A percentile compares a stretch with the other conserved stretches of the same genome.
phyloP scores from a whole-genome alignment of 352 stramenopile genomes.

The Pythium aristosporum region DNA sequence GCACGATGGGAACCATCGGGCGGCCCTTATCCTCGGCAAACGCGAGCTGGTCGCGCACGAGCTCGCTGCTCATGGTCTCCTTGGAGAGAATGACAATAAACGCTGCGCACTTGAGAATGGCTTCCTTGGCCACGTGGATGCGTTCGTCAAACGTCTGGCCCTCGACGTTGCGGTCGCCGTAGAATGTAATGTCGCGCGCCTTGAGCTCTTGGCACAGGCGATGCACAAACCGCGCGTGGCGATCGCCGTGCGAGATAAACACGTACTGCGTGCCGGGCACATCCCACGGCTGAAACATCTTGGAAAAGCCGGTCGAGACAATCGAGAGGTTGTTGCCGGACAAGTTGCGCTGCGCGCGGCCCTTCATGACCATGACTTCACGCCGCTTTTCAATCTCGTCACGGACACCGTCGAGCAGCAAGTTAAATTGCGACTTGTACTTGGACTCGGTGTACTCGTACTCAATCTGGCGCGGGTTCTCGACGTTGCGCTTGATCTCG shows the following conservation, averaged over 20 bases:
- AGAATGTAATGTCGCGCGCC: conserved; percentile 52
- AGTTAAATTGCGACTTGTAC: conserved; percentile 71
- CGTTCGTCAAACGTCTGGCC: conserved; percentile 66
- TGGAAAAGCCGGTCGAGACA: conserved; percentile 40
- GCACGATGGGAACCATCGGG: conserved; percentile 76
- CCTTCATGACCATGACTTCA: conserved; percentile 40
- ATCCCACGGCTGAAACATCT: conserved; percentile 65
- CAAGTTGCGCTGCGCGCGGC: conserved; percentile 35
- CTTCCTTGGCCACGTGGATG: conserved; percentile 76
- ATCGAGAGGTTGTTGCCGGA: conserved; percentile 31
- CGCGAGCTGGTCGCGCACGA: conserved; percentile 81
- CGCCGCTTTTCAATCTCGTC: conserved; percentile 84
- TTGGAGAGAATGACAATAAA: conserved; percentile 80
- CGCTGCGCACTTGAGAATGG: conserved; percentile 73
- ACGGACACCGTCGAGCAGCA: conserved; percentile 75
- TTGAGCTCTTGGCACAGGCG: conserved; percentile 63
- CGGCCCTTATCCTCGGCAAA: conserved; percentile 84
- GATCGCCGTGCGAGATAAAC: conserved; percentile 79
- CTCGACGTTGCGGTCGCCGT: conserved; percentile 63
- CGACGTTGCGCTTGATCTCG: conserved; percentile 41
- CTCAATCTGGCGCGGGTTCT: conserved; percentile 68
- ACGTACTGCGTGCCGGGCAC: conserved; percentile 53
- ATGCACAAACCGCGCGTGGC: conserved; percentile 66
- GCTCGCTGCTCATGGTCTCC: conserved; percentile 63
- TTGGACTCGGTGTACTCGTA: conserved; percentile 77